Evolutionary conservation across 2,329 filamentous ascomycete species (phyloP).

Genomic region (Sporothrix schenckii): DNA sequence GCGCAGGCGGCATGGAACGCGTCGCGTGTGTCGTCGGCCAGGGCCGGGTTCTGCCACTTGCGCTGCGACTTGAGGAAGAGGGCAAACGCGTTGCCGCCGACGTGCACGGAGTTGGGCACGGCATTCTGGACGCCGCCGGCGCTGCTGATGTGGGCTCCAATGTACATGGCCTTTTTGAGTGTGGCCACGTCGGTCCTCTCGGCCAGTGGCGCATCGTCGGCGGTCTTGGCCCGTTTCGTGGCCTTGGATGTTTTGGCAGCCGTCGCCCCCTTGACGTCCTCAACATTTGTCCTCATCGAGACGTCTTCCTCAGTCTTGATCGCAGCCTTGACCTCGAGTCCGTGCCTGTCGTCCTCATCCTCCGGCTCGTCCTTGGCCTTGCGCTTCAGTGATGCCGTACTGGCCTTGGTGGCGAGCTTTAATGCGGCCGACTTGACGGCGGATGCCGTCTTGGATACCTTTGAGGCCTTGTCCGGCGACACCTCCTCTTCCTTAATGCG

Average conservation of each 20-base stretch:
- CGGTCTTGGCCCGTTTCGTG: constrained; percentile 45
- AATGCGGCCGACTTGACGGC: constrained; percentile 7
- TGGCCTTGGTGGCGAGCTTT: constrained; percentile 12
- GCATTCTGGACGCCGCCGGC: constrained; percentile 93
- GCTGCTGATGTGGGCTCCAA: constrained; percentile 89
- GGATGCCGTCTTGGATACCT: not conserved
- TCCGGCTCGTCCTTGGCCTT: constrained; percentile 29
- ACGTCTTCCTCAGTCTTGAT: constrained; percentile 36
- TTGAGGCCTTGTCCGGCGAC: constrained; percentile 8
- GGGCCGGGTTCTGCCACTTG: constrained; percentile 85
- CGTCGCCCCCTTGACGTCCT: not conserved
- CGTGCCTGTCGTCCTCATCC: not conserved
- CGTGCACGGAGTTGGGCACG: constrained; percentile 73
- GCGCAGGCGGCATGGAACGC: constrained; percentile 71
- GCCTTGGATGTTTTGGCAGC: constrained; percentile 51
- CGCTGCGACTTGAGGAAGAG: constrained; percentile 95
- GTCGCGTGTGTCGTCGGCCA: constrained; percentile 67
- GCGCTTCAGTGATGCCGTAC: constrained; percentile 29
- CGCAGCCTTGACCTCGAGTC: constrained; percentile 35
- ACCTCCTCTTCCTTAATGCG: constrained; percentile 3
- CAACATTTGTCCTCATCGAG: constrained; percentile 5
- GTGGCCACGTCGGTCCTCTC: constrained; percentile 65
- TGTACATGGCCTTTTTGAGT: constrained; percentile 71
- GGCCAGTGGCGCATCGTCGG: constrained; percentile 61
- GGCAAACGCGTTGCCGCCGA: constrained; percentile 91